Evolutionary conservation across 176 grass and related monocot genomes (phyloP), one percentile per base, ranked within the genome.

Genomic region (Rhynchospora breviuscula): DNA sequence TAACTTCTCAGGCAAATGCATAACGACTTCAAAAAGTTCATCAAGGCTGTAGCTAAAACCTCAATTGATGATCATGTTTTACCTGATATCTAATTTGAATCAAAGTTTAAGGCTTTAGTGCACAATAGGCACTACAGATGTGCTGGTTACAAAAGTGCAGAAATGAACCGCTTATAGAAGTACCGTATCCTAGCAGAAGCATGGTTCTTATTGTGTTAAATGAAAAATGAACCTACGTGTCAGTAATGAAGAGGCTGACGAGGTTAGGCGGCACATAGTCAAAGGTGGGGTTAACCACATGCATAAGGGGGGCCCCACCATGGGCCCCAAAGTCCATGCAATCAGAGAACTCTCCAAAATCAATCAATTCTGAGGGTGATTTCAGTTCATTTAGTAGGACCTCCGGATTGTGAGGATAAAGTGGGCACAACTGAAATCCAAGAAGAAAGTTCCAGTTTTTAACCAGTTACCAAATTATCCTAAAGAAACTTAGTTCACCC

Each of bases 281-380:
- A 91, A 99, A 99, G 45, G 96, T 88, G 26, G 96, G 96, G 67
- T 99, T 99, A 21, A 90, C 96, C 85, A 99, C 93, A 81, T 90
- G 90, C 65, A 99, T 67, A 85, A 91, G 93, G 83, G 90, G 84
- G 48, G 83, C 86, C 23, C 93, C 93, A 83, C 90, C 86, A 77
- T 75, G 83, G 66, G 82, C 68, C 87, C 91, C 92, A 72, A 89
- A 95, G 21, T 99, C 90, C 96, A 95, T 99, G 83, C 90, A 93
- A 85, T 93, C 85, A 80, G 96, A 99, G 73, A 99, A 99, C 76
- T 99, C 89, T 6, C 96, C 96, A 40, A 95, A 93, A 75, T 99
- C 93, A 10, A 99, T 86, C 88, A 98, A 93, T 90, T 95, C 96
- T 66, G 93, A 89, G 10, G 96, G 93, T 15, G 89, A 95, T 81